These are phyloP conservation scores for Coemansia sp. DNA, from an alignment of 192 early-diverging fungal species.

Conservation along the genomic window DNA sequence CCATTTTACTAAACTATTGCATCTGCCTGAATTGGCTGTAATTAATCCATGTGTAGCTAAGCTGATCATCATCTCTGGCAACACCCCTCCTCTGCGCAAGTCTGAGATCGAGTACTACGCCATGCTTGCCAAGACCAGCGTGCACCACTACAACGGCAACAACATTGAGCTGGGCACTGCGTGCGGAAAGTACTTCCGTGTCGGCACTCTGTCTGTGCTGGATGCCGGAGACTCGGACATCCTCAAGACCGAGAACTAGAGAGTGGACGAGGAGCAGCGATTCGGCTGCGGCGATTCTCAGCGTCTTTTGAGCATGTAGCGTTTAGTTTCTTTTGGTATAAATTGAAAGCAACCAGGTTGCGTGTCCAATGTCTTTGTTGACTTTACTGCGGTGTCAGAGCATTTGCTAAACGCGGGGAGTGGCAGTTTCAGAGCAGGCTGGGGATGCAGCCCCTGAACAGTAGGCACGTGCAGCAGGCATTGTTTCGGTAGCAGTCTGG, in stretches of 20 bases:
- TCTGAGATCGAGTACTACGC: conserved; percentile 99
- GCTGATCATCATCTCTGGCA: conserved; percentile 98
- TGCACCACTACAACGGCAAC: conserved; percentile 99
- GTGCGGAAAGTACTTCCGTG: conserved; percentile 99
- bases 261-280: neutral
- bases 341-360: conserved; percentile 6
- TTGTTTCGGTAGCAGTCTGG: conserved; percentile 5
- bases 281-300: neutral
- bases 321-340: conserved; percentile 2
- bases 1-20: neutral
- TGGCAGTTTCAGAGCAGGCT: conserved; percentile 3
- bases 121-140: conserved; percentile 99
- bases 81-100: conserved; percentile 99
- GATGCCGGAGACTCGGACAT: conserved; percentile 98
- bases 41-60: conserved; percentile 63
- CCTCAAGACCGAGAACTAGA: conserved; percentile 58
- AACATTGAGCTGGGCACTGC: conserved; percentile 99
- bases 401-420: neutral
- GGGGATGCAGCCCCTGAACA: neutral
- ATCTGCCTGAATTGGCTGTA: neutral
- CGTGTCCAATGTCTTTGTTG: neutral
- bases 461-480: neutral
- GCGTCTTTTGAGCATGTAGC: conserved; percentile 8
- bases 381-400: conserved; percentile 5
- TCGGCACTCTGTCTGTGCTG: conserved; percentile 91